Conservation (phyloP, 768 basidiomycete species). For the Leccinum uliginosum region DNA sequence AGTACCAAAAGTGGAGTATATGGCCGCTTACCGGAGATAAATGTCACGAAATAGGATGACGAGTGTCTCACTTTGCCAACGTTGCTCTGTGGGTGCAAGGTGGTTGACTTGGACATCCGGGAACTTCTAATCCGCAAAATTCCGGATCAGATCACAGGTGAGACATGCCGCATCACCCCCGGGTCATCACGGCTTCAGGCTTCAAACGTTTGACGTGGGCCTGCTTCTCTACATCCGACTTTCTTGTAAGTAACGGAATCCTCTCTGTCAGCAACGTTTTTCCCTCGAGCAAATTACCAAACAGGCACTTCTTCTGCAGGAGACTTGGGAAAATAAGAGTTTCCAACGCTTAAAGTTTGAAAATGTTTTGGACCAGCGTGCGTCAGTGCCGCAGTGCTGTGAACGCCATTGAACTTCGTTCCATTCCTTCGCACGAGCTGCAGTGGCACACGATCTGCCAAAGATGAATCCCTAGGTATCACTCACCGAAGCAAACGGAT, state of each 20-base stretch:
- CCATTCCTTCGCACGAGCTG: neutral
- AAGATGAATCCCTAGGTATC: neutral
- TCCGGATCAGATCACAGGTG: slow-evolving; percentile 11
- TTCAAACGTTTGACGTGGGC: neutral
- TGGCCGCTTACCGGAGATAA: neutral
- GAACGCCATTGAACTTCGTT: neutral
- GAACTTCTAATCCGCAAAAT: neutral
- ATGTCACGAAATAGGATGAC: slow-evolving; percentile 8
- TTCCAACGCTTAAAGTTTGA: neutral
- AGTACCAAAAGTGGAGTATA: slow-evolving; percentile 1
- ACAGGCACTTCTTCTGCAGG: neutral
- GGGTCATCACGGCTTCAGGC: neutral
- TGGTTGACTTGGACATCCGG: neutral
- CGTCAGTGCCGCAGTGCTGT: neutral
- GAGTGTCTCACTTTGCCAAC: slow-evolving; percentile 19
- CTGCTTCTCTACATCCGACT: neutral
- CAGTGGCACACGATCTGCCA: neutral
- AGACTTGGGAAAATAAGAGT: neutral
- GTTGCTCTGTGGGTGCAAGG: neutral
- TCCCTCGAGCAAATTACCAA: neutral
- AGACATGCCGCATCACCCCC: slow-evolving; percentile 9
- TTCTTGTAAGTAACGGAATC: slow-evolving; percentile 3
- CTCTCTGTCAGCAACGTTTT: neutral
- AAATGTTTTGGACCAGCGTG: neutral
- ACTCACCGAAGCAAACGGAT: neutral